Evolutionary conservation across 2,329 filamentous ascomycete genomes (phyloP), one percentile per base, ranked within the genome.

Genomic region (Byssochlamys sp.): DNA sequence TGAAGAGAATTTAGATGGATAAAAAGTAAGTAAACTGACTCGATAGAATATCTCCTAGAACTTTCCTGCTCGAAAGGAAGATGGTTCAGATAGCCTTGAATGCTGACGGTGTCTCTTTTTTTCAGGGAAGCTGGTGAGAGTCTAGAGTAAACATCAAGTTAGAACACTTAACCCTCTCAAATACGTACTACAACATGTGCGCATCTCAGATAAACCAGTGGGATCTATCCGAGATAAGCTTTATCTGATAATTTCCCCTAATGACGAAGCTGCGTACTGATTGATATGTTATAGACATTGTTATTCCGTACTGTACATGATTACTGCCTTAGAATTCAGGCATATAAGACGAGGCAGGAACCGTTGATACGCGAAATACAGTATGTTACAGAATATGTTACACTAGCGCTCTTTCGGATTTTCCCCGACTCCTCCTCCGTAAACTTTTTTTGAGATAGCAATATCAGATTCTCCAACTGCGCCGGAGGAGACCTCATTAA

Each of bases 381-480:
- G 39, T 45, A 45, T 45, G 39, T 45, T 45, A 45, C 39, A 24
- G 39, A 9, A 45, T 19, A 45, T 10, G 2, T 45, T 45, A 45
- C 39, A 45, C 39, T 45, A 45, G 39, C 14, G 39, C 39, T 24
- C 39, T 45, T 45, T 45, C n/a, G 35, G 39, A 19, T 45, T 45
- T 45, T 45, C 12, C 14, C 14, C 35, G 12, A 19, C 14, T 3
- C n/a, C 35, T 19, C n/a, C 39, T 45, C 39, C 39, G 39, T 45
- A 45, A 45, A 45, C 39, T 45, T 54, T 54, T 28, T 29, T 54
- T 26, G 33, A 54, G 52, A 31, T 33, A 54, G 52, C 52, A 54
- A 54, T 29, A 54, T 26, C 52, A 31, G 52, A 29, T 45, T 45
- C 39, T 45, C 39, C 39, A 45, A 45, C n/a, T 19, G 14, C 39